Percentiles rank a stretch among this genome's conserved stretches.
These are phyloP conservation scores for Crucibulum parvulum DNA, from an alignment of 1,284 basidiomycete species.

Conservation along the genomic window DNA sequence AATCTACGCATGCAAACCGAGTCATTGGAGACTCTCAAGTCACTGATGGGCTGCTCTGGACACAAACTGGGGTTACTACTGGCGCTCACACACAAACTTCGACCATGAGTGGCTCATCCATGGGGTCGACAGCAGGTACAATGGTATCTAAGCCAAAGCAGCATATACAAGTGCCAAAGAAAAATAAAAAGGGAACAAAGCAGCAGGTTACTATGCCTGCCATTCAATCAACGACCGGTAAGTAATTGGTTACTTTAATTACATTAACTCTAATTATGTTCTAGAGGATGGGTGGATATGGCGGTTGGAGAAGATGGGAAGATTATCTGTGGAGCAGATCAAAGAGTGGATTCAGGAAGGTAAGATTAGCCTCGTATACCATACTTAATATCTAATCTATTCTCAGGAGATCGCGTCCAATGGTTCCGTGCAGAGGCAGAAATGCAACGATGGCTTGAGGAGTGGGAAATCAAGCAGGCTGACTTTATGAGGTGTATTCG, in stretches of 20 bases:
- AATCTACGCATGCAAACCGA: conserved; percentile 15
- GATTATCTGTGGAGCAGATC: too few relatives aligned
- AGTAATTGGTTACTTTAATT: too few relatives aligned
- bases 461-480: conserved; percentile 26
- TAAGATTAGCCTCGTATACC: background rate
- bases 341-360: conserved; percentile 17
- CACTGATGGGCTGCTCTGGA: conserved; percentile 17
- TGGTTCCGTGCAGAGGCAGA: conserved; percentile 35
- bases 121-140: too few relatives aligned
- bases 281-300: too few relatives aligned
- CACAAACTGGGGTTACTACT: conserved; percentile 2
- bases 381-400: background rate
- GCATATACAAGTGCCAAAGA: too few relatives aligned
- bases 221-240: too few relatives aligned
- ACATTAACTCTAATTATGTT: too few relatives aligned
- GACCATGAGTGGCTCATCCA: too few relatives aligned
- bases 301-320: too few relatives aligned
- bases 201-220: too few relatives aligned
- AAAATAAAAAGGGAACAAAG: too few relatives aligned
- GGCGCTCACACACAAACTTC: conserved; percentile 7
- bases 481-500: conserved; percentile 24
- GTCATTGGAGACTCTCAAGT: conserved; percentile 17
- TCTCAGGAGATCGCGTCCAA: conserved; percentile 28
- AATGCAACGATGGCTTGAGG: conserved; percentile 29
- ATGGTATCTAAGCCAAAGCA: too few relatives aligned